These are phyloP conservation scores for Oryza rufipogon DNA, from an alignment of 176 grass and related monocot genomes.

Conservation along the genomic window DNA sequence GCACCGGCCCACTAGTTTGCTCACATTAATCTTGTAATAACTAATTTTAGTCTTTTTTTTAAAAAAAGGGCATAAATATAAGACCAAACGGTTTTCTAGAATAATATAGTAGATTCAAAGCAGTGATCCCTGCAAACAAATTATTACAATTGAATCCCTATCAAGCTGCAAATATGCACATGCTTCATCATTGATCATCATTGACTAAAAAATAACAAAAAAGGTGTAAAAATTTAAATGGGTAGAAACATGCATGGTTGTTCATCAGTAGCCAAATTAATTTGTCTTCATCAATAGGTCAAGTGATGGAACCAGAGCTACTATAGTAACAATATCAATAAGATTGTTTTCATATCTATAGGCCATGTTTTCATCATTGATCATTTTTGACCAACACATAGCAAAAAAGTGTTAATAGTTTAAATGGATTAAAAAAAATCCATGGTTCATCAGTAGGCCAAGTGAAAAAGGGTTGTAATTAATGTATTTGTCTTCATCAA, in stretches of 20 bases:
- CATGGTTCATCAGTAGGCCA: background rate
- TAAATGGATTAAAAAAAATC: background rate
- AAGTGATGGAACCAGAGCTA: conserved; percentile 5
- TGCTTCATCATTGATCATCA: conserved; percentile 6
- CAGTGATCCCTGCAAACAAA: too few species aligned
- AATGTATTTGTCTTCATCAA: background rate
- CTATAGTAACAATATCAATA: conserved; percentile 5
- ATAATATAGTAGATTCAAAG: background rate
- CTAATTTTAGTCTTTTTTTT: background rate
- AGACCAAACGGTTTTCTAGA: background rate
- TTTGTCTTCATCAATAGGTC: background rate
- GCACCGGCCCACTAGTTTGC: background rate
- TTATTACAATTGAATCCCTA: background rate
- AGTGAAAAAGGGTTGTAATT: background rate
- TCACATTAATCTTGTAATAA: background rate
- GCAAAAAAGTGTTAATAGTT: background rate
- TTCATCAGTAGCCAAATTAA: background rate
- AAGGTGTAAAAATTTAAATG: background rate
- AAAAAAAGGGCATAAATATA: background rate
- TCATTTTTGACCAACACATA: background rate
- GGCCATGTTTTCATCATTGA: background rate
- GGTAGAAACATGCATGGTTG: background rate
- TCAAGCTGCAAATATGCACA: background rate
- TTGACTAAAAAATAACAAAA: background rate
- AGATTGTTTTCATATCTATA: conserved; percentile 24